Evolutionary conservation across 2,329 filamentous ascomycete species (phyloP).

Genomic region (Verticillium dahliae): DNA sequence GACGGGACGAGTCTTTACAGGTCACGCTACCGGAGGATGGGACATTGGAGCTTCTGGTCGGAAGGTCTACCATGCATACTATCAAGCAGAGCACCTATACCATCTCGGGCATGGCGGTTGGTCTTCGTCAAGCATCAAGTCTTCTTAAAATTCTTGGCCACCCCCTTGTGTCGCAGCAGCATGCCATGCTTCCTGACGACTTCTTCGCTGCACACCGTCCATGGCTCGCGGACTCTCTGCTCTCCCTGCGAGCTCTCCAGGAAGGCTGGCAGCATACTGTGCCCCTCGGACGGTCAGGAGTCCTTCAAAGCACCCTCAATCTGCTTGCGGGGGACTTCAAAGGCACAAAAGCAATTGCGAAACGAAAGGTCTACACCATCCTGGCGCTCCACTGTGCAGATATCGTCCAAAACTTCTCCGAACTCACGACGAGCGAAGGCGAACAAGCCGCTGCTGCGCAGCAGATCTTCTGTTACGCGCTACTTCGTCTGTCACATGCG

Average conservation of each 20-base stretch:
- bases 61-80: constrained; percentile 13
- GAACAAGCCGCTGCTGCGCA: constrained; percentile 19
- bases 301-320: background rate
- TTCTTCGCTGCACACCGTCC: constrained; percentile 31
- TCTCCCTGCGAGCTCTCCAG: constrained; percentile 33
- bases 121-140: constrained; percentile 37
- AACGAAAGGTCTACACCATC: constrained; percentile 29
- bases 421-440: constrained; percentile 20
- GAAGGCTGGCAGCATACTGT: constrained; percentile 25
- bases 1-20: constrained; percentile 18
- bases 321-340: background rate
- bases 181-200: constrained; percentile 22
- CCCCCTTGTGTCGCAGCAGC: constrained; percentile 26
- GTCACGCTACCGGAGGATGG: constrained; percentile 32
- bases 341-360: constrained; percentile 7
- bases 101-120: constrained; percentile 32
- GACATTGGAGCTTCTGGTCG: constrained; percentile 28
- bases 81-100: constrained; percentile 29
- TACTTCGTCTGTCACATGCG: constrained; percentile 29
- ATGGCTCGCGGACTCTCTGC: constrained; percentile 44
- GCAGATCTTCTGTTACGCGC: constrained; percentile 27
- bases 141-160: constrained; percentile 37
- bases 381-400: constrained; percentile 36
- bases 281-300: constrained; percentile 2
- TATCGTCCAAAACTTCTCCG: constrained; percentile 23